These are phyloP conservation scores for Tetracladium marchalianum DNA, from an alignment of 495 filamentous ascomycete species.

Conservation along the genomic window DNA sequence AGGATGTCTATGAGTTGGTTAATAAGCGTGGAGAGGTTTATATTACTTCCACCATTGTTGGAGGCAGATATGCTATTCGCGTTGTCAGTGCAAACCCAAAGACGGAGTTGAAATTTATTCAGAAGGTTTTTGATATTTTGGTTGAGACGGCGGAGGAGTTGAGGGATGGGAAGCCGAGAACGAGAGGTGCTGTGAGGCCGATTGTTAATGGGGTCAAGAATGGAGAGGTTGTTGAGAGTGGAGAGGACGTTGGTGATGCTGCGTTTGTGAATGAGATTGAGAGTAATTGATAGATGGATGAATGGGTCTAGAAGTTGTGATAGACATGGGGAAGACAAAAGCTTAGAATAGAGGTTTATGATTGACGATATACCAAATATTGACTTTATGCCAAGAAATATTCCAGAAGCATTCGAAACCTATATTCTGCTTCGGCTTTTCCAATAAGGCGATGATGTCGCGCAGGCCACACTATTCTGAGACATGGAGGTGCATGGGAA, in stretches of 20 bases:
- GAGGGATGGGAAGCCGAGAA: conserved; percentile 15
- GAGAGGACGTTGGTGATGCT: conserved; percentile 1
- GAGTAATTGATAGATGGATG: too few relatives aligned
- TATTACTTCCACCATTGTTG: conserved; percentile 68
- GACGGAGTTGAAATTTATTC: conserved; percentile 62
- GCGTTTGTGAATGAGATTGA: conserved; percentile 8
- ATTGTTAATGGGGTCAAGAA: background rate
- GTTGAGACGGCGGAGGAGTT: conserved; percentile 55
- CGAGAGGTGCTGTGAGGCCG: too few relatives aligned
- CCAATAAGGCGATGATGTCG: too few relatives aligned
- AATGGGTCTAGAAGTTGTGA: too few relatives aligned
- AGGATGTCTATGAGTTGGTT: conserved; percentile 66
- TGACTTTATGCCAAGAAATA: too few relatives aligned
- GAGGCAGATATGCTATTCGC: conserved; percentile 71
- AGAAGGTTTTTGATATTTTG: conserved; percentile 68
- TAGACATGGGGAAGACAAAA: too few relatives aligned
- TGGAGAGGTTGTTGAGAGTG: background rate
- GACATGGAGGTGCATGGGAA: too few relatives aligned
- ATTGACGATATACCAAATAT: too few relatives aligned
- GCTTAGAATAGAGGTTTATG: too few relatives aligned
- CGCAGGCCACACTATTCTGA: too few relatives aligned
- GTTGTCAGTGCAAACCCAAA: conserved; percentile 58
- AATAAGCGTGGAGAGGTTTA: conserved; percentile 74
- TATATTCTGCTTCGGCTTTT: too few relatives aligned
- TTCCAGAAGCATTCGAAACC: too few relatives aligned